These are phyloP conservation scores for Ophiocordyceps unilateralis DNA, from an alignment of 2,329 filamentous ascomycete species.

Conservation along the genomic window DNA sequence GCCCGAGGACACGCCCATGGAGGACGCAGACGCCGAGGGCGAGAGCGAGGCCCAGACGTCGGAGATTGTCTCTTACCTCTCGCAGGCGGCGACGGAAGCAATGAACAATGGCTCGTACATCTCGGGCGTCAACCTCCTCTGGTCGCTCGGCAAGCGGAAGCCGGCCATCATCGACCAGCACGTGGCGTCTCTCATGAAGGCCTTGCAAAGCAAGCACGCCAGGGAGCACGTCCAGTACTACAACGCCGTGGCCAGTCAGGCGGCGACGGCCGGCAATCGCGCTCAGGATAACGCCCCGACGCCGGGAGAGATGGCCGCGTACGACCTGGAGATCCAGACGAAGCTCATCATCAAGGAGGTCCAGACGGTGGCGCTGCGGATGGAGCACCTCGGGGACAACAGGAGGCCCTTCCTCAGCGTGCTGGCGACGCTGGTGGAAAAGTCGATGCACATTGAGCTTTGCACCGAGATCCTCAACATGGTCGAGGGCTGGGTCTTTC, in stretches of 20 bases:
- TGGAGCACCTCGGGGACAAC: slow-evolving; percentile 84
- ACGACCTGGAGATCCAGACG: slow-evolving; percentile 78
- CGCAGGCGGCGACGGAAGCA: slow-evolving; percentile 72
- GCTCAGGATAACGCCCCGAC: slow-evolving; percentile 37
- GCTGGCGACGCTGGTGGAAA: slow-evolving; percentile 84
- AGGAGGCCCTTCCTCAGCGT: slow-evolving; percentile 88
- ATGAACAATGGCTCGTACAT: slow-evolving; percentile 68
- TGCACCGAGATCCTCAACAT: slow-evolving; percentile 88
- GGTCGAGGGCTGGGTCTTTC: slow-evolving; percentile 93
- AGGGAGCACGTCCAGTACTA: slow-evolving; percentile 82
- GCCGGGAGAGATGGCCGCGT: slow-evolving; percentile 42
- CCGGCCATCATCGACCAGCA: slow-evolving; percentile 82
- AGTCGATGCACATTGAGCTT: slow-evolving; percentile 70
- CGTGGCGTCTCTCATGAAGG: slow-evolving; percentile 78
- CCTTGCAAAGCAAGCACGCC: slow-evolving; percentile 76
- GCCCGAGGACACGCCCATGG: slow-evolving; percentile 57
- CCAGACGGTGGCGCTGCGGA: slow-evolving; percentile 77
- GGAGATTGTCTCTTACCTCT: slow-evolving; percentile 74
- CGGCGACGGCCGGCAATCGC: slow-evolving; percentile 22
- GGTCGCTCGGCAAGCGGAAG: slow-evolving; percentile 74
- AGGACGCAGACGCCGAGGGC: slow-evolving; percentile 66
- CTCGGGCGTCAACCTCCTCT: slow-evolving; percentile 81
- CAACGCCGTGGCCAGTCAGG: slow-evolving; percentile 35
- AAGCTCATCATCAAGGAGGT: slow-evolving; percentile 89
- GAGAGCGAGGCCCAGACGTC: slow-evolving; percentile 67